Percentiles rank a stretch among this genome's conserved stretches.
Conservation (phyloP, 257 asterid species). For the Datura wrightii region DNA sequence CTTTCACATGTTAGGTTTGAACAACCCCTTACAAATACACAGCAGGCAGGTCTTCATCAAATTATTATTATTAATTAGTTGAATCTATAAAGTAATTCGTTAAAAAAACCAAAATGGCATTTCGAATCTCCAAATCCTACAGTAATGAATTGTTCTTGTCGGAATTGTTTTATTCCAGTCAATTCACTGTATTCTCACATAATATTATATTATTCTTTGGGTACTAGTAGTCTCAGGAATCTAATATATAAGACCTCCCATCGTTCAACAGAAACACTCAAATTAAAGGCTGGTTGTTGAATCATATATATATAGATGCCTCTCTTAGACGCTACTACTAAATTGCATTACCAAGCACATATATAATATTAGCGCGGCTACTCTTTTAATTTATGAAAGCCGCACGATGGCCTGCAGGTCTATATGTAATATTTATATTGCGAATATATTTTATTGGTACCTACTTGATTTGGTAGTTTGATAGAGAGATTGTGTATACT, state of each 20-base stretch:
- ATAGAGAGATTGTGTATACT: neutral
- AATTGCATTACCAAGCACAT: neutral
- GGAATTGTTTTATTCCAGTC: neutral
- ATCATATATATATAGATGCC: neutral
- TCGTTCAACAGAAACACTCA: neutral
- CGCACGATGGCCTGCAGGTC: neutral
- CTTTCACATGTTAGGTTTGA: constrained; percentile 27
- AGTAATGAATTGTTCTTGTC: neutral
- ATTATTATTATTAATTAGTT: neutral
- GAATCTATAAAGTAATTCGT: neutral
- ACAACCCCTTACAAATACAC: neutral
- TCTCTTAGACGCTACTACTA: neutral
- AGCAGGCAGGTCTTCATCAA: neutral
- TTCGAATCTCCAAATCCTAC: constrained; percentile 17
- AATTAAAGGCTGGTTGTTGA: neutral
- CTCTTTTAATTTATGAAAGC: neutral
- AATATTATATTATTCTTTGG: neutral
- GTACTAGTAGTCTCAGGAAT: neutral
- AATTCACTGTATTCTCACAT: neutral
- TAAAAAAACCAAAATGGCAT: neutral
- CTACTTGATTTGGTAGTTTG: neutral
- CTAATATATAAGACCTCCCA: neutral
- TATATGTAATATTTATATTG: neutral
- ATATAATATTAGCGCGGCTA: neutral
- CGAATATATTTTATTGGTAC: neutral